Conservation (phyloP, 2,329 filamentous ascomycete species). For the Leptographium procerum region DNA sequence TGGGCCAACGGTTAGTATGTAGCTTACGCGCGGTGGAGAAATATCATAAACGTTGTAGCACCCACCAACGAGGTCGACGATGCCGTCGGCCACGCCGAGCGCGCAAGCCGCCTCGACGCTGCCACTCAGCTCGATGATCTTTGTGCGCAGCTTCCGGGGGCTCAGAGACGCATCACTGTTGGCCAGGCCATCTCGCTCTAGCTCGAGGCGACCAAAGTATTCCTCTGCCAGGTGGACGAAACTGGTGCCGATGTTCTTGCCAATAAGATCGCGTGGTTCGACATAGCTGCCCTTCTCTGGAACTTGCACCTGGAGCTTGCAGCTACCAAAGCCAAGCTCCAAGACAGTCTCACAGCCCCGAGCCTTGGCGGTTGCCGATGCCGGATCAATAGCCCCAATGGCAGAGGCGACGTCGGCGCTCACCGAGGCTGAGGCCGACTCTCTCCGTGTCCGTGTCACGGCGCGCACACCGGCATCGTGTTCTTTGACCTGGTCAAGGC, state of each 20-base stretch:
- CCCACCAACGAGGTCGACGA: constrained; percentile 92
- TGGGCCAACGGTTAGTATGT: neutral
- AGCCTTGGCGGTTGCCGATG: constrained; percentile 24
- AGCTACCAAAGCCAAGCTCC: constrained; percentile 81
- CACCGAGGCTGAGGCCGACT: constrained; percentile 36
- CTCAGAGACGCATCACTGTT: constrained; percentile 21
- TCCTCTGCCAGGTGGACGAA: constrained; percentile 75
- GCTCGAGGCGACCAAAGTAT: constrained; percentile 75
- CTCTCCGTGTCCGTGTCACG: constrained; percentile 31
- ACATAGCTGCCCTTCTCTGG: constrained; percentile 69
- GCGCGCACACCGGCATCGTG: constrained; percentile 58
- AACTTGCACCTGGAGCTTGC: constrained; percentile 94
- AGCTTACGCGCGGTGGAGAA: neutral
- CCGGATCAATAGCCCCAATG: constrained; percentile 16
- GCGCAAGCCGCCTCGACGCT: constrained; percentile 97
- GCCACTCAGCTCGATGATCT: constrained; percentile 87
- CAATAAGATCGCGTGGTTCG: constrained; percentile 66
- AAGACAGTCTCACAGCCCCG: constrained; percentile 72
- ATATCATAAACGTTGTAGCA: neutral
- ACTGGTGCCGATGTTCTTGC: constrained; percentile 90
- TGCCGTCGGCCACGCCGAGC: constrained; percentile 88
- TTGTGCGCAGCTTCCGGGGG: constrained; percentile 56
- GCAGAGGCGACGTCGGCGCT: constrained; percentile 15
- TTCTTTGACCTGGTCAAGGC: constrained; percentile 83
- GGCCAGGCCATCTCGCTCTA: constrained; percentile 29